Evolutionary conservation across 345 rosid species (phyloP).

Genomic region (Arabidopsis thaliana): DNA sequence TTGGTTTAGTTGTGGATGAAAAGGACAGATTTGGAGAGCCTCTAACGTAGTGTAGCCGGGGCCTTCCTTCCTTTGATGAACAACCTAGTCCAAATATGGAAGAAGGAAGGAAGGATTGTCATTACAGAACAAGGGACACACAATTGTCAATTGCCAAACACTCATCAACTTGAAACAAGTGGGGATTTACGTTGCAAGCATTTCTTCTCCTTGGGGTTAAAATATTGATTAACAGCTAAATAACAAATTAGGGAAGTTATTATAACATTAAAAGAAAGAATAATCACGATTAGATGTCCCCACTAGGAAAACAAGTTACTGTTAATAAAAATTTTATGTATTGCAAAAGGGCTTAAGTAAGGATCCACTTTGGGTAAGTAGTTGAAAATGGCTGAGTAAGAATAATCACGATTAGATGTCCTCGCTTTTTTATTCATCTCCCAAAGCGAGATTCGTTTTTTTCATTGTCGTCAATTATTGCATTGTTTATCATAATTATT

Average conservation of each 20-base stretch:
- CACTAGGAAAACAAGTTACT: constrained; percentile 29
- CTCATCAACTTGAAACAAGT: constrained; percentile 36
- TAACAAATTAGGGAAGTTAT: background rate
- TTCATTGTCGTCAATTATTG: background rate
- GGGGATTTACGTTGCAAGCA: constrained; percentile 39
- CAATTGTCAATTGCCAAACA: constrained; percentile 13
- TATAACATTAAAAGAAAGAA: constrained; percentile 28
- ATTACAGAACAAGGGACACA: constrained; percentile 11
- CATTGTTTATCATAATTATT: constrained; percentile 11
- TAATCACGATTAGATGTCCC: constrained; percentile 16
- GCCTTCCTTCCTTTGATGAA: background rate
- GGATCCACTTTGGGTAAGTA: constrained; percentile 45
- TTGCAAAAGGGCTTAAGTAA: constrained; percentile 26
- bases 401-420: too few species aligned
- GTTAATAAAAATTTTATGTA: constrained; percentile 19
- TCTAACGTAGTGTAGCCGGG: background rate
- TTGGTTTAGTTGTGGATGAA: constrained; percentile 7
- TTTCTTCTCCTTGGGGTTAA: constrained; percentile 19
- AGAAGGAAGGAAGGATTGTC: background rate
- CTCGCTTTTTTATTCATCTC: constrained; percentile 17
- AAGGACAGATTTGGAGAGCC: background rate
- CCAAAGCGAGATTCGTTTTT: constrained; percentile 24
- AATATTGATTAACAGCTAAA: constrained; percentile 20
- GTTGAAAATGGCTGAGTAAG: constrained; percentile 44
- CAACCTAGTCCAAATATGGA: background rate